Conservation (phyloP, 208 protist species). For the Acanthamoeba royreba region DNA sequence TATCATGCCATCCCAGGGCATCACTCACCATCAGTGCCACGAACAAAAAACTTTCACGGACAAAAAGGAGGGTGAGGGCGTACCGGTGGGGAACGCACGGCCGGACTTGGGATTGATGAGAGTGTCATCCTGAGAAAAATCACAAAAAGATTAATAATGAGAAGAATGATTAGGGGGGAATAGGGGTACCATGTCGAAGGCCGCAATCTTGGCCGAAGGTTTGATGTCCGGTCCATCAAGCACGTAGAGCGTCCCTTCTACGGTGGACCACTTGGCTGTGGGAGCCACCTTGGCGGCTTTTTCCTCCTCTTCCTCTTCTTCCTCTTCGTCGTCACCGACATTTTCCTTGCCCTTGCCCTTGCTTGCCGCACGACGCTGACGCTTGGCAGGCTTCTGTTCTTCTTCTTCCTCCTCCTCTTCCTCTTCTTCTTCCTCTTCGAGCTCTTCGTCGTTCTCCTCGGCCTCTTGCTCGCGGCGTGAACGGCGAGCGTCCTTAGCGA, state of each 20-base stretch:
- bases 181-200: not conserved
- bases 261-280: no score
- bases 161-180: not conserved
- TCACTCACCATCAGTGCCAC: not conserved
- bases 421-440: not conserved
- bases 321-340: not conserved
- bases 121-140: not conserved
- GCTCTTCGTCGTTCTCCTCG: not conserved
- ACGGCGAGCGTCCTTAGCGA: not conserved
- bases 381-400: not conserved
- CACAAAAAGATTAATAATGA: not conserved
- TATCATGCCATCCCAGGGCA: not conserved
- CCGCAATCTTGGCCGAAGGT: constrained; percentile 11
- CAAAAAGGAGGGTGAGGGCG: not conserved
- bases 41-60: not conserved
- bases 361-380: no score
- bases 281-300: no score
- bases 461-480: not conserved
- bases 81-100: not conserved
- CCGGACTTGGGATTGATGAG: constrained; percentile 17
- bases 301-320: not conserved
- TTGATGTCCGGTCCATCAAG: not conserved
- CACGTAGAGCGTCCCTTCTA: not conserved
- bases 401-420: no score
- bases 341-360: not conserved